Evolutionary conservation across 345 rosid species (phyloP).

Genomic region (Luvunga scandens): DNA sequence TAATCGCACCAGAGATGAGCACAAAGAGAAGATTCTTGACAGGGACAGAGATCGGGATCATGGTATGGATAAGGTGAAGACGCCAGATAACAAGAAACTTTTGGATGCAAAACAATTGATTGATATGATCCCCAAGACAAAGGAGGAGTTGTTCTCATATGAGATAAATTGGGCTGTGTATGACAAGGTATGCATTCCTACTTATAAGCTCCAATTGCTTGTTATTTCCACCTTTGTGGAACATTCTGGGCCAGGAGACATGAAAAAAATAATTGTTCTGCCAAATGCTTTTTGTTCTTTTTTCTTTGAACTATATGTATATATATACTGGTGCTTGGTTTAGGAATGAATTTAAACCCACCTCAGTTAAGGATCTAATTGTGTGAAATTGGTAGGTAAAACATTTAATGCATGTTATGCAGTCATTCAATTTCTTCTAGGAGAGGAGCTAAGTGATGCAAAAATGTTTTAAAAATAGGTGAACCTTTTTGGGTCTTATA

Average conservation of each 20-base stretch:
- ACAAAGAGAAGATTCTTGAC: slow-evolving; percentile 44
- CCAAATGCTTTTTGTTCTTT: background rate
- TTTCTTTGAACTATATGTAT: background rate
- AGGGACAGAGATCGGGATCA: slow-evolving; percentile 59
- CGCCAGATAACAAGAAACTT: slow-evolving; percentile 76
- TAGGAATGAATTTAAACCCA: too few species aligned
- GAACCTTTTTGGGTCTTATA: background rate
- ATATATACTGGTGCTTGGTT: too few species aligned
- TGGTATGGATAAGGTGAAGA: slow-evolving; percentile 61
- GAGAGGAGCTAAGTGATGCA: background rate
- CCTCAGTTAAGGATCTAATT: background rate
- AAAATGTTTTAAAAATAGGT: background rate
- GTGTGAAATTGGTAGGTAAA: background rate
- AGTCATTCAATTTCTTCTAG: background rate
- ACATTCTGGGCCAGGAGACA: slow-evolving; percentile 1
- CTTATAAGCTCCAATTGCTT: background rate
- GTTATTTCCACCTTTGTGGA: background rate
- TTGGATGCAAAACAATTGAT: slow-evolving; percentile 94
- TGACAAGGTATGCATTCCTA: slow-evolving; percentile 62
- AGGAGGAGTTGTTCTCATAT: slow-evolving; percentile 86
- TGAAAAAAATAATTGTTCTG: background rate
- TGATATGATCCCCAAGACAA: slow-evolving; percentile 96
- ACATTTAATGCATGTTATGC: background rate
- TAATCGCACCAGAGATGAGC: slow-evolving; percentile 50
- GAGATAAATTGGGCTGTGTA: slow-evolving; percentile 91